A percentile compares a stretch with the other conserved stretches of the same genome.
Conservation (phyloP, 345 rosid species). For the Diplotaxis tenuifolia region DNA sequence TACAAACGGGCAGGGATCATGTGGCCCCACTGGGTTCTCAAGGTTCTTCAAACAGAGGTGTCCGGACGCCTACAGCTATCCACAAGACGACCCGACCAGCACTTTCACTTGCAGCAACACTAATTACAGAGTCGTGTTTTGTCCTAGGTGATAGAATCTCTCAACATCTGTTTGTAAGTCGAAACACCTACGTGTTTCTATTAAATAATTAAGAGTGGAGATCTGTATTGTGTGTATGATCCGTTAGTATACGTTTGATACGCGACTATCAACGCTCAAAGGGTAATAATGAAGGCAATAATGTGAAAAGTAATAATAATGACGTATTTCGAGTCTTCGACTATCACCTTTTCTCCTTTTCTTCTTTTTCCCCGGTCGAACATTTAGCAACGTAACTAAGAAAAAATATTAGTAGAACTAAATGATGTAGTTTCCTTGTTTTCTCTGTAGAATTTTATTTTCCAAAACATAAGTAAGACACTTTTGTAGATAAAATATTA, state of each 20-base stretch:
- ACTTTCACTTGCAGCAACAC: slow-evolving; percentile 41
- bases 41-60: slow-evolving; percentile 42
- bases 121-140: slow-evolving; percentile 47
- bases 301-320: neutral
- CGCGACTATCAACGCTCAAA: slow-evolving; percentile 7
- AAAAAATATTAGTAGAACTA: no score
- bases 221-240: neutral
- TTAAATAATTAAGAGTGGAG: neutral
- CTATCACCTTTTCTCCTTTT: no score
- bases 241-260: neutral
- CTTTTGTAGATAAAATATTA: no score
- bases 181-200: neutral
- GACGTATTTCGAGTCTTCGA: no score
- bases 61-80: slow-evolving; percentile 42
- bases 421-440: no score
- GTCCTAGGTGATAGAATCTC: slow-evolving; percentile 29
- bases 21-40: slow-evolving; percentile 25
- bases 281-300: slow-evolving; percentile 21
- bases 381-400: no score
- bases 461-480: no score
- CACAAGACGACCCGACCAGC: slow-evolving; percentile 43
- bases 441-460: no score
- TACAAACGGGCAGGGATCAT: slow-evolving; percentile 32
- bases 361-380: no score
- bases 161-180: no score